Conservation (phyloP, 139 green algal species). For the Volvox africanus region DNA sequence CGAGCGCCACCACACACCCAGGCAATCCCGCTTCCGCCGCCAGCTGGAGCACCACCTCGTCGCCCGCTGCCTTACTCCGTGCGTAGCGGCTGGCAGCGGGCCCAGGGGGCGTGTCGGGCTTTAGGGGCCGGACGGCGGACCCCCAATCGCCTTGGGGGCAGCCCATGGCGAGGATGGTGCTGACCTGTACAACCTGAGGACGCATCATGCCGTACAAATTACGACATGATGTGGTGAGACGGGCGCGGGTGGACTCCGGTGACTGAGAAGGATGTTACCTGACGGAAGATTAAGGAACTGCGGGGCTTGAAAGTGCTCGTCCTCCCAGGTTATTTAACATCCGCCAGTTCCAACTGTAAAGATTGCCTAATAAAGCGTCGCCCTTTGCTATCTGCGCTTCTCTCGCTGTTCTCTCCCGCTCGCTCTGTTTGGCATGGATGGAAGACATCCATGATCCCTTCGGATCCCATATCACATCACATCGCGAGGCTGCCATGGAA, state of each 20-base stretch:
- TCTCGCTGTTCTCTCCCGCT: neutral
- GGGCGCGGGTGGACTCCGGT: too few relatives aligned
- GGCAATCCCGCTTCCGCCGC: neutral
- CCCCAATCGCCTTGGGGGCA: neutral
- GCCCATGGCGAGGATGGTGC: conserved; percentile 26
- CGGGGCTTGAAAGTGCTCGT: too few relatives aligned
- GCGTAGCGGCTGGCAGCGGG: conserved; percentile 25
- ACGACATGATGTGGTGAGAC: too few relatives aligned
- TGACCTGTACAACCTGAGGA: conserved; percentile 15
- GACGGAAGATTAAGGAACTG: too few relatives aligned
- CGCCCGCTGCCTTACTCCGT: conserved; percentile 11
- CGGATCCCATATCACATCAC: neutral
- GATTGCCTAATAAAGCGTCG: too few relatives aligned
- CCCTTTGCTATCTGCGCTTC: neutral
- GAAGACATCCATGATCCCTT: neutral
- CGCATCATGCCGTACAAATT: too few relatives aligned
- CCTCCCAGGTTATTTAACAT: too few relatives aligned
- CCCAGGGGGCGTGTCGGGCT: conserved; percentile 6
- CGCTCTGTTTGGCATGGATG: neutral
- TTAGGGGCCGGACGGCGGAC: conserved; percentile 14
- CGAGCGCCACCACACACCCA: conserved; percentile 2
- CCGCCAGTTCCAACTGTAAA: too few relatives aligned
- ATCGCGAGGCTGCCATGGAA: neutral
- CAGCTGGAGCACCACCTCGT: neutral
- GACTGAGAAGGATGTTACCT: too few relatives aligned